These are phyloP conservation scores for Climacium dendroides DNA, from an alignment of 225 moss, liverwort and hornwort species.

Conservation along the genomic window DNA sequence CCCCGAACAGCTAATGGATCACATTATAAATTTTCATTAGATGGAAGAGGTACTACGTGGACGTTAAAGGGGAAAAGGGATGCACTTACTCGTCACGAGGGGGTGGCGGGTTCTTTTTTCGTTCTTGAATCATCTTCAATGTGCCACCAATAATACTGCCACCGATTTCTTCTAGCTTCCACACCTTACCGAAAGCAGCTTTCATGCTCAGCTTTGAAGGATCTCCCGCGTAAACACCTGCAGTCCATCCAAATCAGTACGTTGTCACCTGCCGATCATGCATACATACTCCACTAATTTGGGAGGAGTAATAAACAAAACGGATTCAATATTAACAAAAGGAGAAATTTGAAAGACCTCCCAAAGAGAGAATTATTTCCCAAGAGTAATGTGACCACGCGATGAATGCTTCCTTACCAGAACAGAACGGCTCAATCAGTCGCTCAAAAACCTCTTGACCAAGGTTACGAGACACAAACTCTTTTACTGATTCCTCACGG, in stretches of 20 bases:
- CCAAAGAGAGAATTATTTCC: background rate
- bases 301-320: background rate
- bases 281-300: background rate
- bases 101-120: constrained; percentile 72
- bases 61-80: background rate
- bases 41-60: background rate
- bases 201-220: constrained; percentile 98
- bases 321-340: background rate
- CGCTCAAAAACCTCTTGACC: constrained; percentile 94
- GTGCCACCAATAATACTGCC: constrained; percentile 94
- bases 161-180: constrained; percentile 80
- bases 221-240: constrained; percentile 98
- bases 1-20: background rate
- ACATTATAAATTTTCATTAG: background rate
- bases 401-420: constrained; percentile 34
- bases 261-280: background rate
- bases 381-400: background rate
- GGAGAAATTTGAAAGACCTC: background rate
- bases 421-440: constrained; percentile 95
- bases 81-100: constrained; percentile 74
- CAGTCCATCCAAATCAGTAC: background rate
- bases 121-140: constrained; percentile 71
- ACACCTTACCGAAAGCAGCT: constrained; percentile 98
- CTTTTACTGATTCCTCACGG: constrained; percentile 93
- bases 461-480: constrained; percentile 88